phyloP scores from a whole-genome alignment of 2,329 filamentous ascomycete species.

The Coniochaeta ligniaria region DNA sequence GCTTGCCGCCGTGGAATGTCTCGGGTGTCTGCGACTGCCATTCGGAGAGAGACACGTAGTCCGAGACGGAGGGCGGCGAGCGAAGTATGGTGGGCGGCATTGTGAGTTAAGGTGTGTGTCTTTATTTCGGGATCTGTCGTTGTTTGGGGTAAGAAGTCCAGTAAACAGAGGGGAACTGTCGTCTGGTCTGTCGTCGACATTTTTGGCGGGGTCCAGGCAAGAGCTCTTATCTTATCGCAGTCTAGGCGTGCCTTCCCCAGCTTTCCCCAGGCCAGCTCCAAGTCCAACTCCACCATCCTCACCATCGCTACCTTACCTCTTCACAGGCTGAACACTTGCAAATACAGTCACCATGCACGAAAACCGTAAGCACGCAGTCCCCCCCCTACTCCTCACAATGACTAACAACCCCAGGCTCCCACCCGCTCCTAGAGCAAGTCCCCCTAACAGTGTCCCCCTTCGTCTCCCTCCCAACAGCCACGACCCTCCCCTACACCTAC shows the following conservation, averaged over 20 bases:
- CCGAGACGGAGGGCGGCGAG: constrained; percentile 44
- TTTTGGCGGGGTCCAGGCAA: neutral
- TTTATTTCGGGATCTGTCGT: neutral
- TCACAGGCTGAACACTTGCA: neutral
- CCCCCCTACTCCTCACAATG: neutral
- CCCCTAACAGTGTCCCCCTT: constrained; percentile 93
- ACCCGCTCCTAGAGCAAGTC: constrained; percentile 85
- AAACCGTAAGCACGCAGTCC: constrained; percentile 18
- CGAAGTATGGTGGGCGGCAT: constrained; percentile 50
- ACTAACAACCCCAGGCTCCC: constrained; percentile 48
- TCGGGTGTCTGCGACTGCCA: constrained; percentile 67
- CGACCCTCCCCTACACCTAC: constrained; percentile 93
- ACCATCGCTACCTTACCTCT: too few species aligned
- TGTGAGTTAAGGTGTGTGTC: neutral
- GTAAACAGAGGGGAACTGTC: neutral
- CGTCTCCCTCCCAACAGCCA: constrained; percentile 79
- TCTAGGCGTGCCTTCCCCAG: neutral
- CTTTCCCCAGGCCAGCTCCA: too few species aligned
- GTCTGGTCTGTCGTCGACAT: neutral
- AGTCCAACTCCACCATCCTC: too few species aligned
- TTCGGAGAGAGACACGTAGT: constrained; percentile 59
- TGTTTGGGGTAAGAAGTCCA: neutral
- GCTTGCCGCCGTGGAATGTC: constrained; percentile 64
- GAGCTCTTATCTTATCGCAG: constrained; percentile 3
- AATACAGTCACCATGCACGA: constrained; percentile 27